Evolutionary conservation across 2,329 filamentous ascomycete species (phyloP).

Genomic region (Penicillium sumatraense): DNA sequence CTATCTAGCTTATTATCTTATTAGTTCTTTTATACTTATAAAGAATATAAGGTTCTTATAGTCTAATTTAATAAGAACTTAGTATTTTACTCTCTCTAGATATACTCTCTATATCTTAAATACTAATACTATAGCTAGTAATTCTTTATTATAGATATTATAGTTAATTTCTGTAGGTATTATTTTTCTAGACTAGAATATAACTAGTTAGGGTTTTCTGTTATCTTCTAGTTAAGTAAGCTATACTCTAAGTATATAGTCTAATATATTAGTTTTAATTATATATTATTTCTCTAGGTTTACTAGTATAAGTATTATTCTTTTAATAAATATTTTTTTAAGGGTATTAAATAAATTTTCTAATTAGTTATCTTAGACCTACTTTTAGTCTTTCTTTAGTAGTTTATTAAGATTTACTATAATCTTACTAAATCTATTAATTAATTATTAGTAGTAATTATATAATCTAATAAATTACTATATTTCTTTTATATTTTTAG

Average conservation of each 20-base stretch:
- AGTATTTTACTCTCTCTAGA: not conserved
- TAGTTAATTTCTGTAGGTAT: not conserved
- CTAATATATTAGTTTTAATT: not conserved
- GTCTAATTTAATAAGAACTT: constrained; percentile 4
- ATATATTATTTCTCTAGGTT: not conserved
- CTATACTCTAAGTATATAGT: not conserved
- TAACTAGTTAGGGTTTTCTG: too few relatives aligned
- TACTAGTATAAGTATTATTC: not conserved
- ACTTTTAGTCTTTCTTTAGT: too few relatives aligned
- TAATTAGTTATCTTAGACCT: too few relatives aligned
- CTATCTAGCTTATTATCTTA: too few relatives aligned
- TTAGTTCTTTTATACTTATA: not conserved
- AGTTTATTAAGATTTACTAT: too few relatives aligned
- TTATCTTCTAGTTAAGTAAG: not conserved
- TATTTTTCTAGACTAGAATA: not conserved
- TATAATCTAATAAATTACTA: too few relatives aligned
- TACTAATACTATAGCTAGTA: not conserved
- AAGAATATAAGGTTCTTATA: constrained; percentile 4
- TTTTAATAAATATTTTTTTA: not conserved
- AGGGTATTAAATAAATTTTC: not conserved
- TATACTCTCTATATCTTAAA: constrained; percentile 1
- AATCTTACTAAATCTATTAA: too few relatives aligned
- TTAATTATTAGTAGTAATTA: too few relatives aligned
- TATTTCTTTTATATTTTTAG: too few relatives aligned
- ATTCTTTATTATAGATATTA: not conserved